Conservation (phyloP, 202 grass and related monocot species). For the Carex sylvatica region DNA sequence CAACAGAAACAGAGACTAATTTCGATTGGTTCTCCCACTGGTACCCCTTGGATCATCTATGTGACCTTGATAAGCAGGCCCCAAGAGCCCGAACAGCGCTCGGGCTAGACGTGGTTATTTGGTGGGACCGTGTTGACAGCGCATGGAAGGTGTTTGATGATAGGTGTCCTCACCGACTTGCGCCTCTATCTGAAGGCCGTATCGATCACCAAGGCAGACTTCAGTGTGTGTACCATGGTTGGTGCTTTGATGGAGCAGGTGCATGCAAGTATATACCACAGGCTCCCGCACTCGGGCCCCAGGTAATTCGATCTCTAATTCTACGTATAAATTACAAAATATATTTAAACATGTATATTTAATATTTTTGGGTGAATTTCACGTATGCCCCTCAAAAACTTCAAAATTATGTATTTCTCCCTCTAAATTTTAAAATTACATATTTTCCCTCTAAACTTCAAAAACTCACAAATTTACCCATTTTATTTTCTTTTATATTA, state of each 20-base stretch:
- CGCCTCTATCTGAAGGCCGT: constrained; percentile 78
- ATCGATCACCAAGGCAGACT: constrained; percentile 66
- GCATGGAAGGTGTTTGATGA: constrained; percentile 84
- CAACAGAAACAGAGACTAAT: not conserved
- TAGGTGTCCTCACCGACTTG: constrained; percentile 74
- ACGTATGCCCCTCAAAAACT: too few relatives aligned
- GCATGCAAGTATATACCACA: constrained; percentile 81
- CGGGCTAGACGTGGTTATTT: constrained; percentile 66
- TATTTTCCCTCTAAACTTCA: too few relatives aligned
- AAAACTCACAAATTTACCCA: too few relatives aligned
- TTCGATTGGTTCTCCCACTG: constrained; percentile 94
- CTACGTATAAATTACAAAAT: not conserved
- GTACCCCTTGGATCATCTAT: constrained; percentile 64
- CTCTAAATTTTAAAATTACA: too few relatives aligned
- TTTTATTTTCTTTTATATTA: too few relatives aligned
- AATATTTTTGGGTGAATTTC: too few relatives aligned
- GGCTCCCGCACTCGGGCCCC: constrained; percentile 51
- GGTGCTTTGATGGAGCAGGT: constrained; percentile 78
- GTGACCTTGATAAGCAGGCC: constrained; percentile 71
- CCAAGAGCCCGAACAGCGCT: constrained; percentile 72
- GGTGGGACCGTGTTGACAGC: constrained; percentile 50
- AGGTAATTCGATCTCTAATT: constrained; percentile 7
- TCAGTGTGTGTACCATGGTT: constrained; percentile 88
- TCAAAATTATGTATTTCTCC: too few relatives aligned
- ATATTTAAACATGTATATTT: too few relatives aligned